These are phyloP conservation scores for Tuber umbilicatum DNA, from an alignment of 495 filamentous ascomycete genomes.

Conservation along the genomic window DNA sequence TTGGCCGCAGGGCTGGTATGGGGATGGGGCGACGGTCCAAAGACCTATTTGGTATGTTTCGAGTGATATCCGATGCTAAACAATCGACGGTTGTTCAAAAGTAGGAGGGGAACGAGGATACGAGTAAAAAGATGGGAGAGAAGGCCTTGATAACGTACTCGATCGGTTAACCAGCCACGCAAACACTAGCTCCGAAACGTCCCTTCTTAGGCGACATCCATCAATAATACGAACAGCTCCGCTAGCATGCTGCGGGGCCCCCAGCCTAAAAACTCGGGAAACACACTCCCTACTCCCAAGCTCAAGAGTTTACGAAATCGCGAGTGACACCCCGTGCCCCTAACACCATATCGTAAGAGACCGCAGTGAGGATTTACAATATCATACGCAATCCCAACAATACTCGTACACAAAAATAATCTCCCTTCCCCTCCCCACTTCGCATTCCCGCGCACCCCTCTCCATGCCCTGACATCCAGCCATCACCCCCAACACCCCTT, in stretches of 20 bases:
- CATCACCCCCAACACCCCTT: constrained; percentile 33
- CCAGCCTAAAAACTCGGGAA: too few relatives aligned
- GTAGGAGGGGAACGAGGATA: neutral
- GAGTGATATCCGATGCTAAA: neutral
- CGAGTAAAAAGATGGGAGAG: neutral
- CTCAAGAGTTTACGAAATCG: neutral
- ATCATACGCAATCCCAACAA: neutral
- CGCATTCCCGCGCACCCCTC: constrained; percentile 24
- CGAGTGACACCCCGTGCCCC: neutral
- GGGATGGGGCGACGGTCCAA: neutral
- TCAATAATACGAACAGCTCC: too few relatives aligned
- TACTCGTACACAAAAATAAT: neutral
- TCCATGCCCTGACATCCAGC: constrained; percentile 37
- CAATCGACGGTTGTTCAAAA: neutral
- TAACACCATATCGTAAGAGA: neutral
- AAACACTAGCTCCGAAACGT: neutral
- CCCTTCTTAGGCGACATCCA: too few relatives aligned
- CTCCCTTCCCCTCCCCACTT: constrained; percentile 25
- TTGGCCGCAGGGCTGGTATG: neutral
- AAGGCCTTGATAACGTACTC: neutral
- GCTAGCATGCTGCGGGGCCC: too few relatives aligned
- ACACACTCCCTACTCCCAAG: too few relatives aligned
- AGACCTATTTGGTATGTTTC: neutral
- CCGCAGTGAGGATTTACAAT: neutral
- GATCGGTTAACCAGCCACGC: neutral